Base-by-base conservation (phyloP, 345 rosid species). In the Draba incana region DNA sequence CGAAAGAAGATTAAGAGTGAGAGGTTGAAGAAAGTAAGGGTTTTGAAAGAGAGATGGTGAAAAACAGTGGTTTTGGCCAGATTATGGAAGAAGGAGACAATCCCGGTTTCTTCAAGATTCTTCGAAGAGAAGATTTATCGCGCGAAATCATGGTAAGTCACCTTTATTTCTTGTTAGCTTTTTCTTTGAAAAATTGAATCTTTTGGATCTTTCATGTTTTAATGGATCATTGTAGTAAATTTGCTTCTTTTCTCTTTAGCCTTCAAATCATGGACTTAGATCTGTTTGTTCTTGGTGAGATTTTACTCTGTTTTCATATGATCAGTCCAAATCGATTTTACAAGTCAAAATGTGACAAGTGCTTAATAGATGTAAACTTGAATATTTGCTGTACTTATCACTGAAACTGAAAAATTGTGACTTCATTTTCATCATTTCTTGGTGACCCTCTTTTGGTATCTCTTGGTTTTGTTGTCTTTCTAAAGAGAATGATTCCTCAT, bases 401-500 rank as follows among this genome's bases (percentile, higher is more conserved):
- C 50, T 48, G 33, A 58, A 54, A 44, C 20, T 35, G 38, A 4
- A 6, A 43, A 44, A 10, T 28, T 60, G 41, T n/a, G 38, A 23
- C 35, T 37, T 48, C 6, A 37, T 37, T 38, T 62, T 8, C 25
- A 10, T 20, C 43, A 28, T 38, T 57, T 25, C 9, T 15, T 69
- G 50, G 57, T 13, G 35, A 37, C 10, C 43, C 44, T 20, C 54
- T 46, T 11, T 62, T 62, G 56, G 10, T 8, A 16, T 52, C 31
- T 52, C 12, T 63, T 44, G 38, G 10, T 55, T n/a, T 37, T 47
- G 4, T 16, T 56, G 35, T 56, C 3, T 14, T 11, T 59, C 1
- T 16, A 24, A 15, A 74, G 77, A 74, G 77, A 53, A 27, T 9
- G 44, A 48, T 75, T 16, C 78, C 78, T 56, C 43, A 11, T 0